These are phyloP conservation scores for Spizellomyces sp. DNA, from an alignment of 192 early-diverging fungal genomes.

Conservation along the genomic window DNA sequence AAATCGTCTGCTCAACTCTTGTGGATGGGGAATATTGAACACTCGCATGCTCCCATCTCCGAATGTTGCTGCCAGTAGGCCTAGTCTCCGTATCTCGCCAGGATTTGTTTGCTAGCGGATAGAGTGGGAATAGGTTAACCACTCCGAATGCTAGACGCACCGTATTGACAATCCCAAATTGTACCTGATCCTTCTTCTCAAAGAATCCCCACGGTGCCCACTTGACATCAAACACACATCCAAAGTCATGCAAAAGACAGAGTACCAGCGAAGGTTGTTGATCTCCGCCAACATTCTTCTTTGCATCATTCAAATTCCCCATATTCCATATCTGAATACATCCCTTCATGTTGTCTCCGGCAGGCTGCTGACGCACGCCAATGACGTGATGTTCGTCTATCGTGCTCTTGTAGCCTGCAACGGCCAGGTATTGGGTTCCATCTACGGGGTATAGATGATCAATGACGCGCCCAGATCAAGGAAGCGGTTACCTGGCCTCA, in stretches of 20 bases:
- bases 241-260: slow-evolving; percentile 36
- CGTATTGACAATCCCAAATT: background rate
- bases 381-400: slow-evolving; percentile 34
- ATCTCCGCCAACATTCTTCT: background rate
- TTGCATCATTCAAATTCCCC: slow-evolving; percentile 1
- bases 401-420: slow-evolving; percentile 41
- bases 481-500: background rate
- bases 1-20: slow-evolving; percentile 1
- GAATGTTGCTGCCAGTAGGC: slow-evolving; percentile 45
- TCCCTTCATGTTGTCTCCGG: slow-evolving; percentile 22
- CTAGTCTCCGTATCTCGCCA: slow-evolving; percentile 32
- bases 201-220: slow-evolving; percentile 37
- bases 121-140: background rate
- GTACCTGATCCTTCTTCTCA: slow-evolving; percentile 15
- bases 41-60: slow-evolving; percentile 44
- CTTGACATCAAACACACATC: slow-evolving; percentile 39
- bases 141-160: background rate
- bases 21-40: slow-evolving; percentile 42
- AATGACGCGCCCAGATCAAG: slow-evolving; percentile 4
- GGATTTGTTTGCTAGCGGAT: background rate
- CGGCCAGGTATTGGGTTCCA: slow-evolving; percentile 38
- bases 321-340: slow-evolving; percentile 49
- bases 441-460: background rate
- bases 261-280: slow-evolving; percentile 30
- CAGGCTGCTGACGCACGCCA: slow-evolving; percentile 25